phyloP scores from a whole-genome alignment of 1,284 basidiomycete species.

The Golubevia sp. region DNA sequence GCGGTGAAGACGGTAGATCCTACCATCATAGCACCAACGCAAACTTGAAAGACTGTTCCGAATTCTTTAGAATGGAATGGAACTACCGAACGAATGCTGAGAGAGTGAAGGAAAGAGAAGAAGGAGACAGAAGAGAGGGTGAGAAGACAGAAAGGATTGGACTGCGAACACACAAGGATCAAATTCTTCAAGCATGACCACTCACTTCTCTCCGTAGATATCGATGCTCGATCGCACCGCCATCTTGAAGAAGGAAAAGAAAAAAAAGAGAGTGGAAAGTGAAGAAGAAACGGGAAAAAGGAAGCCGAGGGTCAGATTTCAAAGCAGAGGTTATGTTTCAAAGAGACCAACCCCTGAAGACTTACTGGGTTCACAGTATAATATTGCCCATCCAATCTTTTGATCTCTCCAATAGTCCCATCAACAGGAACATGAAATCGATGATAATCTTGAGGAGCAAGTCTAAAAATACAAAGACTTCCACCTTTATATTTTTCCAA shows the following conservation, averaged over 20 bases:
- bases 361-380: constrained; percentile 16
- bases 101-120: not conserved
- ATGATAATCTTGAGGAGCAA: constrained; percentile 95
- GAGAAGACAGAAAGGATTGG: constrained; percentile 85
- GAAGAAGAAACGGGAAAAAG: not conserved
- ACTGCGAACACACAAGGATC: constrained; percentile 81
- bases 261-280: not conserved
- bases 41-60: constrained; percentile 17
- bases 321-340: not conserved
- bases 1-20: constrained; percentile 76
- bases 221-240: constrained; percentile 66
- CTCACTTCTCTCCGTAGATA: constrained; percentile 93
- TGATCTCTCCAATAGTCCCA: constrained; percentile 64
- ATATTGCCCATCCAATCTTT: constrained; percentile 58
- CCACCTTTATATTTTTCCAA: constrained; percentile 76
- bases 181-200: constrained; percentile 76
- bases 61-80: constrained; percentile 28
- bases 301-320: not conserved
- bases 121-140: constrained; percentile 45
- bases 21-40: constrained; percentile 58
- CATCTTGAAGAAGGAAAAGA: not conserved
- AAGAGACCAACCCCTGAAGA: constrained; percentile 24
- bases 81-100: constrained; percentile 34
- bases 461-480: constrained; percentile 47
- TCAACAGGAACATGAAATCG: constrained; percentile 92